Percentiles rank a stretch among this genome's conserved stretches.
phyloP scores from a whole-genome alignment of 192 early-diverging fungal species.

The Coemansia sp. region DNA sequence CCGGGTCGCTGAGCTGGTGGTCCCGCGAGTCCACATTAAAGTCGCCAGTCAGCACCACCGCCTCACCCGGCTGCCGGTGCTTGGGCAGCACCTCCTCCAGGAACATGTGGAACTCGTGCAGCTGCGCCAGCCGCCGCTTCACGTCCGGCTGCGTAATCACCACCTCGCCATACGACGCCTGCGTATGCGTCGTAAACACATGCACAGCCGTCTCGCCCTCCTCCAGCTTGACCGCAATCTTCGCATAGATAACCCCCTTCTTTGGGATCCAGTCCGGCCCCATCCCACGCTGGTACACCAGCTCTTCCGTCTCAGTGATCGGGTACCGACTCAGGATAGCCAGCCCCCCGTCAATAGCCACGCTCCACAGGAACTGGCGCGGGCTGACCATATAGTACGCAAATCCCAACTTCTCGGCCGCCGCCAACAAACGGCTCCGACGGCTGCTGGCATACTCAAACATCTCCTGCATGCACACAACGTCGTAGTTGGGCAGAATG shows the following conservation, averaged over 20 bases:
- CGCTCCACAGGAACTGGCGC: constrained; percentile 55
- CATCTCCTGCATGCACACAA: constrained; percentile 77
- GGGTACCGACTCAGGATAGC: constrained; percentile 69
- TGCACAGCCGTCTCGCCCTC: constrained; percentile 47
- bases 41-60: constrained; percentile 61
- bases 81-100: constrained; percentile 51
- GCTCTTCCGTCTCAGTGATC: constrained; percentile 52
- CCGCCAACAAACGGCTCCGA: constrained; percentile 54
- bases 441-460: constrained; percentile 65
- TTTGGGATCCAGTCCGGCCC: constrained; percentile 66
- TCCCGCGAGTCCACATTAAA: constrained; percentile 55
- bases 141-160: constrained; percentile 55
- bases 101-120: constrained; percentile 60
- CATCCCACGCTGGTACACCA: constrained; percentile 61
- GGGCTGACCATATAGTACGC: constrained; percentile 58
- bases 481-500: constrained; percentile 66
- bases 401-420: constrained; percentile 63
- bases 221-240: constrained; percentile 52
- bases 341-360: constrained; percentile 70
- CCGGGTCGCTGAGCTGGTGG: constrained; percentile 28
- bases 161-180: constrained; percentile 63
- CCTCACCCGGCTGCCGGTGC: constrained; percentile 46
- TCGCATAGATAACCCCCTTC: constrained; percentile 76
- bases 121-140: constrained; percentile 51
- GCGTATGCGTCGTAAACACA: constrained; percentile 79